These are phyloP conservation scores for Talaromyces sp. DNA, from an alignment of 2,329 filamentous ascomycete genomes.

Conservation along the genomic window DNA sequence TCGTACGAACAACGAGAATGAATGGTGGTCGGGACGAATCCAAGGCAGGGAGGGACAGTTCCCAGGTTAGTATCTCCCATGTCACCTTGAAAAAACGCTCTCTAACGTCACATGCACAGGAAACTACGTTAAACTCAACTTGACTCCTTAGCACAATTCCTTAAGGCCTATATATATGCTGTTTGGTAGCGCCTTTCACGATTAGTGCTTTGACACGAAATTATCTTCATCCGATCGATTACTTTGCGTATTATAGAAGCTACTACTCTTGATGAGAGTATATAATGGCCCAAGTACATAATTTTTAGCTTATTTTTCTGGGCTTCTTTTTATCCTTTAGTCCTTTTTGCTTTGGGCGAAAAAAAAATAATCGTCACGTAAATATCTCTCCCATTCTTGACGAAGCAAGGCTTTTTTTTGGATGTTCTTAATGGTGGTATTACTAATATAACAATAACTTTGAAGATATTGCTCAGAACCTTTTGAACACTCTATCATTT, in stretches of 20 bases:
- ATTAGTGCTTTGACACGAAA: neutral
- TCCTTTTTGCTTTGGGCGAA: neutral
- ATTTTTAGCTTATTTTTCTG: neutral
- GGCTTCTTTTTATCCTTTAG: neutral
- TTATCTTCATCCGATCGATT: neutral
- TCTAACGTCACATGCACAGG: constrained; percentile 18
- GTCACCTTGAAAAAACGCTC: neutral
- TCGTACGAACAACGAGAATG: constrained; percentile 83
- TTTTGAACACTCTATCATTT: too few relatives aligned
- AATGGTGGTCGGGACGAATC: constrained; percentile 91
- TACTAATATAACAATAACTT: neutral
- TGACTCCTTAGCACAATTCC: neutral
- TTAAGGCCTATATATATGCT: neutral
- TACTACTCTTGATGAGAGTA: neutral
- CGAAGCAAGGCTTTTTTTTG: neutral
- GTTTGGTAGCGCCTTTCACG: neutral
- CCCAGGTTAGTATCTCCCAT: constrained; percentile 60
- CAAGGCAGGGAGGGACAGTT: constrained; percentile 84
- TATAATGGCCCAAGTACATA: neutral
- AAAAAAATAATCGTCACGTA: neutral
- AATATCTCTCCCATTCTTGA: neutral
- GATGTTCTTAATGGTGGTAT: neutral
- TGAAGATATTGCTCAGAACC: neutral
- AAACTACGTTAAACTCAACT: constrained; percentile 40
- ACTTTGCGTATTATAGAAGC: neutral